Base-by-base conservation (phyloP, 495 filamentous ascomycete genomes). In the Daldinia loculata region DNA sequence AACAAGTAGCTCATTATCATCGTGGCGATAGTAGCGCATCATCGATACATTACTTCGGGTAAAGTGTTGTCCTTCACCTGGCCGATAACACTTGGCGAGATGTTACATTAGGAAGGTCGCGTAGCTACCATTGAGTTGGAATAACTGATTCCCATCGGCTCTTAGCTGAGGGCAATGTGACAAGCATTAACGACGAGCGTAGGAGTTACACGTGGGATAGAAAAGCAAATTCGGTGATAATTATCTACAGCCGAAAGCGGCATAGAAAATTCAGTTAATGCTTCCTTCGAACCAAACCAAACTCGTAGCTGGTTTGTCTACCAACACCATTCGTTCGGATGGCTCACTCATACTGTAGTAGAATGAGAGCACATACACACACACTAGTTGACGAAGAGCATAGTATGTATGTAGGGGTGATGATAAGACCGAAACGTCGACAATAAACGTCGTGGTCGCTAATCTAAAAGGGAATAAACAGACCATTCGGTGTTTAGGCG, bases 161-260 rank as follows among this genome's bases (percentile, higher is more conserved):
- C 68, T 71, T 71, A 66, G 57, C 19, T n/a, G 32, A 6, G 19
- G 52, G 51, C 58, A 38, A 63, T 67, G 67, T 67, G 50, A 36
- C 59, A 63, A 45, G 60, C 61, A 69, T 43, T 56, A 15, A 58
- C 56, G 32, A 26, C 32, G 38, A 61, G 43, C 52, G 61, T 66
- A 62, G 36, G 51, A 66, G 65, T 66, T 66, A 73, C 70, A 69
- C 70, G 70, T 73, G 70, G 66, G 62, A 65, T 66, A 60, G 32
- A 55, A 27, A 45, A 50, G 52, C 32, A 51, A 63, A 34, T 36
- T 30, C 32, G 56, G 52, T 58, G 65, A 65, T 69, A 41, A 32
- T 51, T 51, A 38, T 22, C 15, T 43, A 30, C 51, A 45, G 43
- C 53, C 48, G 30, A 56, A 56, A 2, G n/a, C 19, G 29, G 14